Base-by-base conservation (phyloP, 2,329 filamentous ascomycete species). In the Phaeosphaeria sp. region DNA sequence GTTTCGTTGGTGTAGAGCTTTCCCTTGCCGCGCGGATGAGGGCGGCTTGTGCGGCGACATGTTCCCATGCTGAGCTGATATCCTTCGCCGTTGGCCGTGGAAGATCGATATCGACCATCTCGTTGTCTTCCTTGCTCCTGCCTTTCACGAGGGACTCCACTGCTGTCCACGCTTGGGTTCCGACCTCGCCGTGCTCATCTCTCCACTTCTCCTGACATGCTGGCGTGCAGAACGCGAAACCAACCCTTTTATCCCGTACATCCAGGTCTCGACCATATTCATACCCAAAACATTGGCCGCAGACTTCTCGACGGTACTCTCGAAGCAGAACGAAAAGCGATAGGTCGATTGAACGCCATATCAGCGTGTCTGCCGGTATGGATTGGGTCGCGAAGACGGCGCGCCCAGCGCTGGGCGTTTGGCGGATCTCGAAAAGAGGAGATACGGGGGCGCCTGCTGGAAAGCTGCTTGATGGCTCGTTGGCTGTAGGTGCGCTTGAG, bases 291-390 rank as follows among this genome's bases (percentile, higher is more conserved):
- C 81, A 83, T 23, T 78, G 71, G 0, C 77, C 80, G 67, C 81
- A 83, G 11, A 82, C 81, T 70, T 83, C 81, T 42, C 80, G 79
- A 9, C 78, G 73, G 64, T 82, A 83, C 49, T 80, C 74, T 47
- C 79, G 77, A 42, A 80, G 74, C 3, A 83, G 59, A 9, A 82
- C 78, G 27, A 73, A 74, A 1, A 78, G 69, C 3, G 75, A 71
- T 1, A 80, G 74, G 18, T 77, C 72, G n/a, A 69, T 64, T 18
- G 77, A 75, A 18, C 69, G 69, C 58, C 73, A 76, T 7, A 83
- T 58, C 7, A 75, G 58, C 0, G 78, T 78, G 43, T 68, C 71
- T 6, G 66, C 53, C 9, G 74, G 56, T 1, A 83, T 76, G 22
- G 62, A 50, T 43, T 65, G 62, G 3, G 58, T 69, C 3, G 80